Conservation (phyloP, 345 rosid genomes). For the Nasturtium officinale region DNA sequence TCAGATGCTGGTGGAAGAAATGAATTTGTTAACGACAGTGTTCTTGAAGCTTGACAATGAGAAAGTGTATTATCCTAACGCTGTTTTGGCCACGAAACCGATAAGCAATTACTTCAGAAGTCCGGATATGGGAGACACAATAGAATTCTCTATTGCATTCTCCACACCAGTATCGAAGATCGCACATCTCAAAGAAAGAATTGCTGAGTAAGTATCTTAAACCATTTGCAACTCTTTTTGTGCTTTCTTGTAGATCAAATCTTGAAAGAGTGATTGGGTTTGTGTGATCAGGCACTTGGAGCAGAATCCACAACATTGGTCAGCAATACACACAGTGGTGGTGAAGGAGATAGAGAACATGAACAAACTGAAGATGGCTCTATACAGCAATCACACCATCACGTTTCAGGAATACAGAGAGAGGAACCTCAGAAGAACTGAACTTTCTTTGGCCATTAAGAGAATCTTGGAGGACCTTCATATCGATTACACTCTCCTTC, state of each 20-base stretch:
- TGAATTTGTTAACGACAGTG: conserved; percentile 71
- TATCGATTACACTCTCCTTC: conserved; percentile 61
- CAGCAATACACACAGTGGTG: conserved; percentile 51
- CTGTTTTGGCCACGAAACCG: conserved; percentile 60
- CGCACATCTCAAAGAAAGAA: conserved; percentile 53
- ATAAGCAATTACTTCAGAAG: conserved; percentile 76
- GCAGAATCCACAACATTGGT: conserved; percentile 69
- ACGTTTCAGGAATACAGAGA: conserved; percentile 68
- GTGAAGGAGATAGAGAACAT: conserved; percentile 71
- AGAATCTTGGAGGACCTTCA: conserved; percentile 60
- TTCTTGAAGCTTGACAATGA: conserved; percentile 75
- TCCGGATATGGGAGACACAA: conserved; percentile 77
- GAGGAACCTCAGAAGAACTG: conserved; percentile 59
- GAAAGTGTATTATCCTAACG: conserved; percentile 69
- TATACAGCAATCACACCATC: conserved; percentile 62
- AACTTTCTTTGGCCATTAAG: conserved; percentile 59
- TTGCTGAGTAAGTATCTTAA: conserved; percentile 51
- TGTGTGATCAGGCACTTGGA: conserved; percentile 60
- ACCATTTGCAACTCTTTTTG: not conserved
- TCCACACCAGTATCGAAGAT: conserved; percentile 65
- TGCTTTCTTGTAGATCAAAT: not conserved
- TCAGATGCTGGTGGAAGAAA: conserved; percentile 88
- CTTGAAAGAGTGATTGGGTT: not conserved
- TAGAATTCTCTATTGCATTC: conserved; percentile 63
- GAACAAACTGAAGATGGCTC: conserved; percentile 72